Base-by-base conservation (phyloP, 371 early-diverging fungal species). In the Thermomucor indicae-seudaticae region DNA sequence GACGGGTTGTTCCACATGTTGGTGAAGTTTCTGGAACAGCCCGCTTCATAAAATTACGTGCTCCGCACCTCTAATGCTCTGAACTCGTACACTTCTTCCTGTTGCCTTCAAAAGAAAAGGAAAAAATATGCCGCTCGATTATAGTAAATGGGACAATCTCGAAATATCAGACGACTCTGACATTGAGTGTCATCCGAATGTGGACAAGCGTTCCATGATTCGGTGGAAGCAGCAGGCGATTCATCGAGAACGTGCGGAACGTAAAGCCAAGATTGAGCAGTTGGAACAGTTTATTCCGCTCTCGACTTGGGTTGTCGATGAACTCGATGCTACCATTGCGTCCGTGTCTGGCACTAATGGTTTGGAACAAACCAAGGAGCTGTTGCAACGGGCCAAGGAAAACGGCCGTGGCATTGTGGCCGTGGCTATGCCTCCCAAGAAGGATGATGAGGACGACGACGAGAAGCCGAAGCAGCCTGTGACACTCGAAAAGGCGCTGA, bases 91-190 rank as follows among this genome's bases (percentile, higher is more conserved):
- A n/a, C n/a, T n/a, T n/a, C n/a, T n/a, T n/a, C n/a, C n/a, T n/a
- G n/a, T n/a, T n/a, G n/a, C n/a, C n/a, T n/a, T n/a, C n/a, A n/a
- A n/a, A n/a, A n/a, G n/a, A n/a, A n/a, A n/a, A n/a, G 32, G 14
- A 32, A 32, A 32, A 7, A 43, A 28, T 8, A 71, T 71, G 72
- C 72, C 72, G 51, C 49, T 89, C 47, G 80, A 86, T 68, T 96
- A 96, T 67, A 86, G 90, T 65, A 94, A 95, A 74, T 97, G 97
- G 97, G 96, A 97, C 68, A 89, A 90, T 48, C 83, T 97, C 38
- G 97, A 97, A 65, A 75, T 97, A 34, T 91, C 92, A 17, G 97
- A 97, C 70, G 97, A 97, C 72, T 92, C 93, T 29, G 97, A 97
- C 63, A 89, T 97, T 60, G 97, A 97, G 64, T 80, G 80, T 24